A percentile compares a stretch with the other conserved stretches of the same genome.
Evolutionary conservation across 2,329 filamentous ascomycete genomes (phyloP).

Genomic region (Colletotrichum sp.): DNA sequence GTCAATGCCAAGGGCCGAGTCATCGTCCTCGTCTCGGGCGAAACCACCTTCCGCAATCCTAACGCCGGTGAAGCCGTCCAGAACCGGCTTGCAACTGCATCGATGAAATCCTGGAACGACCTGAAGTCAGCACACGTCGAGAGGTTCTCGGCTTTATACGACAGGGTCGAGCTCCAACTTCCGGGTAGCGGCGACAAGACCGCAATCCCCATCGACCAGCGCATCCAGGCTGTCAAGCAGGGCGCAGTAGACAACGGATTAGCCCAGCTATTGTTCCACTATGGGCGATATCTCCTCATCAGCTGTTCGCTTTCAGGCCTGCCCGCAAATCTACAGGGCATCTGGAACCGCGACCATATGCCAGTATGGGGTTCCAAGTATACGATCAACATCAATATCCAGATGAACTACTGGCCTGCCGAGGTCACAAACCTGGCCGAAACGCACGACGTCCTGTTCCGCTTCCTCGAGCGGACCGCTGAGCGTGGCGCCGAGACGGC

Average conservation of each 20-base stretch:
- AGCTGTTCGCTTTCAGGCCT: background rate
- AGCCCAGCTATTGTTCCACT: background rate
- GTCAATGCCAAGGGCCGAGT: background rate
- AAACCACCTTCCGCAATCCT: background rate
- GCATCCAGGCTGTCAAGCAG: background rate
- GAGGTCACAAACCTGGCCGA: background rate
- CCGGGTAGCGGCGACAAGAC: background rate
- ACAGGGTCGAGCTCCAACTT: background rate
- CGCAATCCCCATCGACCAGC: background rate
- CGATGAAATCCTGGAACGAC: background rate
- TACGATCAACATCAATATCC: slow-evolving; percentile 57
- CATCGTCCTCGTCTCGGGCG: background rate
- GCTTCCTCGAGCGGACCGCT: slow-evolving; percentile 42
- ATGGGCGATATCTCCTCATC: background rate
- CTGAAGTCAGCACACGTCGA: background rate
- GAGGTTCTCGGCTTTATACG: background rate
- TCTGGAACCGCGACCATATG: slow-evolving; percentile 47
- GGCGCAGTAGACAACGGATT: background rate
- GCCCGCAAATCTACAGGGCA: slow-evolving; percentile 38
- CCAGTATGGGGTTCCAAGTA: slow-evolving; percentile 54
- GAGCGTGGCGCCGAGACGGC: slow-evolving; percentile 36
- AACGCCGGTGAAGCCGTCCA: background rate
- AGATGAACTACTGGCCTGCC: slow-evolving; percentile 49
- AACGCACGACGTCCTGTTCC: slow-evolving; percentile 39
- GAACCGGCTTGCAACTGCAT: background rate